phyloP scores from a whole-genome alignment of 768 basidiomycete genomes.

The Mycena haematopus region DNA sequence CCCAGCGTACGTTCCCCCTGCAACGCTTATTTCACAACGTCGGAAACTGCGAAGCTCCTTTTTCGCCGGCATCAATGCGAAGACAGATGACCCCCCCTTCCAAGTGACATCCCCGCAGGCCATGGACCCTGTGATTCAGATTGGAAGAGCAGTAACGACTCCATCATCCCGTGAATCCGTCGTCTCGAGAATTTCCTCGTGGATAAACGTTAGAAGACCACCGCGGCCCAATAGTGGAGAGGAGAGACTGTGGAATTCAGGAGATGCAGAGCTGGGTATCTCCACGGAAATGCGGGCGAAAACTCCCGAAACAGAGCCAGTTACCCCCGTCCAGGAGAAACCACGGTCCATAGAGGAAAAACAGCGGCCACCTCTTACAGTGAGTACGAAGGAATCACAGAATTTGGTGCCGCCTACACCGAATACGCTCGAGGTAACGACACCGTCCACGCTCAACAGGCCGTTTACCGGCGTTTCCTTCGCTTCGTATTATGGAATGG shows the following conservation, averaged over 20 bases:
- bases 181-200: slow-evolving; percentile 42
- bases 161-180: slow-evolving; percentile 31
- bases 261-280: slow-evolving; percentile 39
- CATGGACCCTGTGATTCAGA: slow-evolving; percentile 7
- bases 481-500: slow-evolving; percentile 43
- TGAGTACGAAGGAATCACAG: slow-evolving; percentile 11
- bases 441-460: slow-evolving; percentile 21
- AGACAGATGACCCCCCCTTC: slow-evolving; percentile 35
- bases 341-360: slow-evolving; percentile 19
- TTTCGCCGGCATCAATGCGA: slow-evolving; percentile 29
- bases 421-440: slow-evolving; percentile 14
- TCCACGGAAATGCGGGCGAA: slow-evolving; percentile 19
- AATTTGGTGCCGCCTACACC: slow-evolving; percentile 6
- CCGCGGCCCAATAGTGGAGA: slow-evolving; percentile 39
- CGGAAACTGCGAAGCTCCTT: slow-evolving; percentile 26
- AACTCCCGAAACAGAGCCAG: slow-evolving; percentile 1
- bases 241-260: slow-evolving; percentile 38
- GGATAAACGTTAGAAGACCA: slow-evolving; percentile 41
- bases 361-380: slow-evolving; percentile 5
- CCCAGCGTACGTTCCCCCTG: slow-evolving; percentile 18
- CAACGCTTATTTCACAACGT: slow-evolving; percentile 1
- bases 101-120: background rate
- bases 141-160: slow-evolving; percentile 22
- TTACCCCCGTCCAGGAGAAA: slow-evolving; percentile 18
- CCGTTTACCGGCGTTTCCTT: slow-evolving; percentile 36